A percentile compares a stretch with the other conserved stretches of the same genome.
Evolutionary conservation across 352 stramenopile genomes (phyloP).

Genomic region (Globisporangium barbulae): DNA sequence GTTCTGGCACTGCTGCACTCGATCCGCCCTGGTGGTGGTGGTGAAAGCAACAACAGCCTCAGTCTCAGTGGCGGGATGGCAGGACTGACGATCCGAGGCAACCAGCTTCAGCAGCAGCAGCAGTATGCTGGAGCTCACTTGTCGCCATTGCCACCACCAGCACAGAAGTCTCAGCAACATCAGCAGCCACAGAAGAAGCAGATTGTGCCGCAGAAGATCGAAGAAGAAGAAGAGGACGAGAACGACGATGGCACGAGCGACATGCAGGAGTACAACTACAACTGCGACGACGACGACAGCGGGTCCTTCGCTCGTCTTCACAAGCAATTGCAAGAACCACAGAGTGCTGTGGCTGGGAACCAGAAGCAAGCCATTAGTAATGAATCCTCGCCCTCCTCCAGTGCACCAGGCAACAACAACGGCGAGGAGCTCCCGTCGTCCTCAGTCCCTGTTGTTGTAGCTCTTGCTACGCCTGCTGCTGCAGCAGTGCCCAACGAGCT

Average conservation of each 20-base stretch:
- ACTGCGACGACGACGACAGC: constrained; percentile 25
- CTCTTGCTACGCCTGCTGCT: not conserved
- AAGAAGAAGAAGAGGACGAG: constrained; percentile 44
- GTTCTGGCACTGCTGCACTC: constrained; percentile 38
- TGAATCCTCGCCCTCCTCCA: not conserved
- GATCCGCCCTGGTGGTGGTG: constrained; percentile 15
- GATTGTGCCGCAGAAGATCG: constrained; percentile 38
- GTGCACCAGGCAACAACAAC: constrained; percentile 11
- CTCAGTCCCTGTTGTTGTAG: not conserved
- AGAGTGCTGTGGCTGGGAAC: not conserved
- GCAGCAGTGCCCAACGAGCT: not conserved
- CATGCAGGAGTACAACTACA: constrained; percentile 33
- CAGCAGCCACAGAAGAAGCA: constrained; percentile 21
- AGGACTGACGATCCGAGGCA: constrained; percentile 4
- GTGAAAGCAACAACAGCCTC: constrained; percentile 10
- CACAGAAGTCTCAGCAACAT: constrained; percentile 3
- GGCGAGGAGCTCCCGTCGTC: constrained; percentile 14
- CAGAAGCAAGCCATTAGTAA: not conserved
- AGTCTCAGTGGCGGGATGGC: not conserved
- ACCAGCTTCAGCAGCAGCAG: constrained; percentile 8
- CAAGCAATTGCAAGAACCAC: not conserved
- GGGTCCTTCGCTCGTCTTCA: not conserved
- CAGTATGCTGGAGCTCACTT: not conserved
- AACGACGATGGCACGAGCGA: constrained; percentile 28
- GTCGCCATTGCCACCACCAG: not conserved